Conservation (phyloP, 1,284 basidiomycete species). For the Butyriboletus pseudospeciosus region DNA sequence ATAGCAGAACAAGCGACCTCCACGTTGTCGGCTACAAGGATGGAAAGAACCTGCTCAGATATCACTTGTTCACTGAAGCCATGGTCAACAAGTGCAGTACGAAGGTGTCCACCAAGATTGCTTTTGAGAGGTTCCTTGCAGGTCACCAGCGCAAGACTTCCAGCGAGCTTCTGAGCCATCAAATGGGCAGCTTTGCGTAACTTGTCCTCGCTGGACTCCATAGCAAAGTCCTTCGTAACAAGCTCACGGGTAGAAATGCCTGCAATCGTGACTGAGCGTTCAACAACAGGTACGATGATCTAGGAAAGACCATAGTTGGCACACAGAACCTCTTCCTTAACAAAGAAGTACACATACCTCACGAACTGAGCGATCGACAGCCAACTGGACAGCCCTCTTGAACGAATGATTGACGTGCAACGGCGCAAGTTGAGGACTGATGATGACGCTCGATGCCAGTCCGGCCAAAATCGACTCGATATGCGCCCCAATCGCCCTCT, state of each 20-base stretch:
- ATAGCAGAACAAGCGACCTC: conserved; percentile 93
- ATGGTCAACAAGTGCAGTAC: conserved; percentile 74
- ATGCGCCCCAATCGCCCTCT: conserved; percentile 62
- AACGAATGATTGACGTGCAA: conserved; percentile 79
- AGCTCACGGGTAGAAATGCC: conserved; percentile 97
- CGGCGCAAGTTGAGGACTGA: conserved; percentile 70
- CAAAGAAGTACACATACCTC: conserved; percentile 54
- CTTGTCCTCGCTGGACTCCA: conserved; percentile 88
- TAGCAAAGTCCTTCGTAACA: conserved; percentile 95
- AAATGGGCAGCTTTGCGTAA: conserved; percentile 89
- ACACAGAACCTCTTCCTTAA: not conserved
- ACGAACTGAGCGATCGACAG: conserved; percentile 91
- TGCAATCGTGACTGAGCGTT: conserved; percentile 98
- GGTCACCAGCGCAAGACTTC: conserved; percentile 93
- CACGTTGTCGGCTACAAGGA: conserved; percentile 90
- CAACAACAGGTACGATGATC: conserved; percentile 97
- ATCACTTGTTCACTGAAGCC: conserved; percentile 82
- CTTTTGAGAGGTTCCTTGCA: conserved; percentile 97
- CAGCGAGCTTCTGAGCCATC: conserved; percentile 97
- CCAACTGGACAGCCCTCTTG: conserved; percentile 88
- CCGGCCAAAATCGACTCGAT: conserved; percentile 77
- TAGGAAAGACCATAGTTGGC: conserved; percentile 26
- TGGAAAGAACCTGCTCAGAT: conserved; percentile 66
- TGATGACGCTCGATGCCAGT: conserved; percentile 70
- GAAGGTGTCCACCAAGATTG: conserved; percentile 88